Evolutionary conservation across 1,284 basidiomycete species (phyloP).

Genomic region (Heterobasidion irregulare): DNA sequence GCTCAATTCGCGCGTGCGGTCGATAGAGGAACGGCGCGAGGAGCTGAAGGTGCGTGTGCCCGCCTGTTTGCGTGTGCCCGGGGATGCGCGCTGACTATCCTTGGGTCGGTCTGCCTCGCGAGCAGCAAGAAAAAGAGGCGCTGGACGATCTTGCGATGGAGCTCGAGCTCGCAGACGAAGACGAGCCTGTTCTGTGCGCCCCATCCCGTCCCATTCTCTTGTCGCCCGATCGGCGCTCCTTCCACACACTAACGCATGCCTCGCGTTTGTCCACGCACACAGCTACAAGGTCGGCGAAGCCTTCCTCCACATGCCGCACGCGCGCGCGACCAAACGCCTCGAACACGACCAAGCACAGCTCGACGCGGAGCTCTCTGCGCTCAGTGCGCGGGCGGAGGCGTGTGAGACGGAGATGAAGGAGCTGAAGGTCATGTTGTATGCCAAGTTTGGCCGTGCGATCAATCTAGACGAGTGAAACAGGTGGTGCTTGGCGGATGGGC

Average conservation of each 20-base stretch:
- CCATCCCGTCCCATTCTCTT: conserved; percentile 1
- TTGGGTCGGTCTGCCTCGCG: not conserved
- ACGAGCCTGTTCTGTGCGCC: conserved; percentile 66
- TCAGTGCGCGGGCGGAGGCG: conserved; percentile 53
- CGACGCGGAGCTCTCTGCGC: conserved; percentile 46
- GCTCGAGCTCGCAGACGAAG: conserved; percentile 84
- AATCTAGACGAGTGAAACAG: conserved; percentile 68
- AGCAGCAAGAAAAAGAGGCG: conserved; percentile 86
- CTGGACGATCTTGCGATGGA: conserved; percentile 86
- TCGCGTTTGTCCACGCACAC: not conserved
- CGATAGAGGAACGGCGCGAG: conserved; percentile 68
- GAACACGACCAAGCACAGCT: conserved; percentile 62
- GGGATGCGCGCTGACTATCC: not conserved
- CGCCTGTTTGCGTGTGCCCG: not conserved
- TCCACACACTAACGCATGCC: not conserved
- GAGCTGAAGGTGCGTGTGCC: conserved; percentile 51
- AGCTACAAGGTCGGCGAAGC: conserved; percentile 84
- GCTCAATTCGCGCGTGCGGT: conserved; percentile 72
- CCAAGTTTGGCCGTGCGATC: conserved; percentile 90
- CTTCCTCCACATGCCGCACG: conserved; percentile 74
- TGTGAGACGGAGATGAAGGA: conserved; percentile 85
- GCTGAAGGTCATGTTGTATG: conserved; percentile 83
- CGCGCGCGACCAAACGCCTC: conserved; percentile 68
- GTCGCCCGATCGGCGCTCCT: not conserved
- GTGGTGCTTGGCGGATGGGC: no score